Evolutionary conservation across 2,329 filamentous ascomycete species (phyloP).

Genomic region (Orbilia brochopaga): DNA sequence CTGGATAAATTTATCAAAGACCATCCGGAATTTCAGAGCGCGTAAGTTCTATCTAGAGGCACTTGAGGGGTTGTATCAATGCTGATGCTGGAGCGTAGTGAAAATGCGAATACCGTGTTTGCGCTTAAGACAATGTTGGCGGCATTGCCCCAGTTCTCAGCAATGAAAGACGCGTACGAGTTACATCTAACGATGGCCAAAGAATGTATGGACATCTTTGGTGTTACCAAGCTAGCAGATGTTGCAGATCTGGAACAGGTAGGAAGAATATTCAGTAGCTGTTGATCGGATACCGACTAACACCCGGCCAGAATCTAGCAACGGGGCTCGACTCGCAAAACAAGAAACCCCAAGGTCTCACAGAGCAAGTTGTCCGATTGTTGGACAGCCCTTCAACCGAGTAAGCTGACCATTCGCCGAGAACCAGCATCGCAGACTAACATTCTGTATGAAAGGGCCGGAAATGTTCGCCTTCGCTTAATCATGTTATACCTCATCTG

Average conservation of each 20-base stretch:
- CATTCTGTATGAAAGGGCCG: conserved; percentile 10
- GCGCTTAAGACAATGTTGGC: conserved; percentile 97
- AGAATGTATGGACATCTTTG: conserved; percentile 93
- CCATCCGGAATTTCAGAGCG: conserved; percentile 88
- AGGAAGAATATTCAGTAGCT: conserved; percentile 44
- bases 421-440: conserved; percentile 1
- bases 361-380: conserved; percentile 83
- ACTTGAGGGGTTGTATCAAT: conserved; percentile 14
- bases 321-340: conserved; percentile 93
- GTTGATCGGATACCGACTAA: conserved; percentile 6
- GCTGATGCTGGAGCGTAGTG: conserved; percentile 59
- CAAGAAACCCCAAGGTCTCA: conserved; percentile 85
- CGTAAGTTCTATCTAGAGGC: conserved; percentile 57
- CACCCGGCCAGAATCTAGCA: conserved; percentile 68
- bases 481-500: conserved; percentile 86
- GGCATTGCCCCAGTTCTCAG: conserved; percentile 89
- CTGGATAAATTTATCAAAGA: conserved; percentile 90
- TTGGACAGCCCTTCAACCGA: conserved; percentile 75
- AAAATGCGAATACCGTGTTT: conserved; percentile 77
- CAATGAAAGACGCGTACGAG: conserved; percentile 93
- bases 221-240: conserved; percentile 81
- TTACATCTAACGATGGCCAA: conserved; percentile 95
- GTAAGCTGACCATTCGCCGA: conserved; percentile 40
- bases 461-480: conserved; percentile 76
- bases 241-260: conserved; percentile 85